Evolutionary conservation across 108 stramenopile genomes (phyloP), one percentile per base, ranked within the genome.

Genomic region (Nitzschia palea): DNA sequence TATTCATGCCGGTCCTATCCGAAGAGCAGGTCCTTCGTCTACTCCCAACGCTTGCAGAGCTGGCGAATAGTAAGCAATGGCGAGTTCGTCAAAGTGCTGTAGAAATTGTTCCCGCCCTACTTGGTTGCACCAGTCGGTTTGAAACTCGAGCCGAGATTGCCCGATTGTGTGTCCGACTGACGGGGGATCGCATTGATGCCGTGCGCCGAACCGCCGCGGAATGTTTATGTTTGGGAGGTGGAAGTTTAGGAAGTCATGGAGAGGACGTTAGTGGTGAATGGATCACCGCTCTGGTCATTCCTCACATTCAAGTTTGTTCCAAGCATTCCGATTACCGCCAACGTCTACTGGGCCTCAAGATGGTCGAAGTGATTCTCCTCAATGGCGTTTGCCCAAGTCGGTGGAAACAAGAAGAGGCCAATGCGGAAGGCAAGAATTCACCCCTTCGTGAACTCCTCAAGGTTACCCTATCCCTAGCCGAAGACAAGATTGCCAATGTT

Each of bases 81-180:
- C 79, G 94, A 28, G 91, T 95, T 0, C 76, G 94, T 27, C 90
- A 91, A 65, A 88, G 86, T 62, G 94, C 94, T 15, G 94, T 95
- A 15, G 94, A 95, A 78, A 92, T 95, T 50, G 91, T 95, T 47
- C 94, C 94, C 4, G 91, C 91, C 25, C 75, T 95, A 35, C 78
- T 95, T 14, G 91, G 91, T 5, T 91, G 89, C 36, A 95, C 94
- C 3, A 74, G 79, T 56, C 78, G 78, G 15, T 75, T 88, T 20
- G 89, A 91, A 65, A 90, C 90, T 18, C 76, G 94, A 54, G 74
- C 88, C 33, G 90, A 91, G 57, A 91, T 95, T 64, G 86, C 91
- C 5, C 70, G 85, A 33, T 63, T 95, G 44, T 92, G 88, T 57
- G 52, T 93, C 18, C 70, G 71, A 27, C 64, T 95, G 17, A 91